Base-by-base conservation (phyloP, 106 monocot genomes). In the Dendrobium chrysotoxum region DNA sequence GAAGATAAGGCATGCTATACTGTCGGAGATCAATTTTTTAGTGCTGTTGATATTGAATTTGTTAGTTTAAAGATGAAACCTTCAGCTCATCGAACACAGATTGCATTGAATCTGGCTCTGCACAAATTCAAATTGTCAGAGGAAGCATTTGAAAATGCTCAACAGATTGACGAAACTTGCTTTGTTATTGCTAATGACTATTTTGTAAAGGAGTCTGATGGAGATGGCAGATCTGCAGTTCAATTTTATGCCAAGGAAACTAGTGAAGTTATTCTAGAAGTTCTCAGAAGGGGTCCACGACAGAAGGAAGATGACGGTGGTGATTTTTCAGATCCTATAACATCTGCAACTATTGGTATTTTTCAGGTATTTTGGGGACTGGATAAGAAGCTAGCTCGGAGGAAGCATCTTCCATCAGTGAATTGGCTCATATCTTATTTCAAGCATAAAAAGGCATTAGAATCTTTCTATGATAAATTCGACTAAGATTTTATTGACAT, bases 181-280 rank as follows among this genome's bases (percentile, higher is more conserved):
- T 96, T 94, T 81, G 76, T 77, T 18, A 35, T 79, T 79, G 92
- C 93, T 4, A 84, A 83, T 77, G 86, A 92, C n/a, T 90, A 92
- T 83, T 90, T 86, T 77, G 76, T 87, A 68, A 81, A 82, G 26
- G 92, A 94, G 61, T 92, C 93, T 55, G 93, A 96, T 71, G 96
- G 96, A 18, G 96, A 94, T 85, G 96, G 96, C 35, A 96, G 93
- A 75, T 88, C 89, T 68, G 93, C 93, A 15, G 92, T 96, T 21
- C 96, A 96, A 61, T 78, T 96, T 4, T 96, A 96, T 80, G 96
- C 96, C 53, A 96, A 93, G 80, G 90, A 96, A 93, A 87, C 93
- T 2, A 96, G 96, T 77, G 92, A 88, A 47, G 84, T 86, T 7
- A 94, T 96, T 89, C 83, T 96, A 11, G 92, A 96, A 81, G 90